Conservation (phyloP, 306 rosid genomes). For the Pyrus betulifolia region DNA sequence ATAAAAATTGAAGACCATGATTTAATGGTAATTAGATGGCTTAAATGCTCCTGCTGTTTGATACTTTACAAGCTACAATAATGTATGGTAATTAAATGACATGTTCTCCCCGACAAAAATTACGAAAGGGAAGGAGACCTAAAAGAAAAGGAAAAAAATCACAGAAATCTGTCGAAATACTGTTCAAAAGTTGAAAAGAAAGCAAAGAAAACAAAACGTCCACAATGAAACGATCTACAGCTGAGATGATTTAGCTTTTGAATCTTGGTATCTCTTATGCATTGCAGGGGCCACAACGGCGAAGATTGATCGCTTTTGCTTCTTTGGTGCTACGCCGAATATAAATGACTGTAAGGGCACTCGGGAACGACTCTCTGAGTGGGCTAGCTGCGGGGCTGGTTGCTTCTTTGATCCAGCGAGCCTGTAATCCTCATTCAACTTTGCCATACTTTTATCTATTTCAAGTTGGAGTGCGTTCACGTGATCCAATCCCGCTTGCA, state of each 20-base stretch:
- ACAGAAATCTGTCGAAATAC: conserved; percentile 14
- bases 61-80: not conserved
- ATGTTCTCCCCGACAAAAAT: not conserved
- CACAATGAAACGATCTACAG: conserved; percentile 19
- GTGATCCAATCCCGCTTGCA: conserved; percentile 70
- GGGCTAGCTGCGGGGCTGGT: conserved; percentile 27
- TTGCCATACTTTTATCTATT: conserved; percentile 48
- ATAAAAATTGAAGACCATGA: not conserved
- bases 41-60: not conserved
- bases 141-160: not conserved
- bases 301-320: conserved; percentile 70
- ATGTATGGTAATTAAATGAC: not conserved
- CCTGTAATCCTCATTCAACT: conserved; percentile 56
- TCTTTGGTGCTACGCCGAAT: conserved; percentile 70
- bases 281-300: conserved; percentile 61
- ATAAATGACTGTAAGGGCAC: conserved; percentile 85
- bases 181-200: conserved; percentile 8
- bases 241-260: conserved; percentile 21
- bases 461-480: conserved; percentile 49
- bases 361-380: conserved; percentile 34
- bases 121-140: not conserved
- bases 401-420: conserved; percentile 53
- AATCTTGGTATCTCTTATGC: conserved; percentile 45
- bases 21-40: not conserved
- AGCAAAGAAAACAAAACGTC: not conserved